A percentile compares a stretch with the other conserved stretches of the same genome.
These are phyloP conservation scores for Cyclostephanos invisitatus DNA, from an alignment of 108 stramenopile species.

Conservation along the genomic window DNA sequence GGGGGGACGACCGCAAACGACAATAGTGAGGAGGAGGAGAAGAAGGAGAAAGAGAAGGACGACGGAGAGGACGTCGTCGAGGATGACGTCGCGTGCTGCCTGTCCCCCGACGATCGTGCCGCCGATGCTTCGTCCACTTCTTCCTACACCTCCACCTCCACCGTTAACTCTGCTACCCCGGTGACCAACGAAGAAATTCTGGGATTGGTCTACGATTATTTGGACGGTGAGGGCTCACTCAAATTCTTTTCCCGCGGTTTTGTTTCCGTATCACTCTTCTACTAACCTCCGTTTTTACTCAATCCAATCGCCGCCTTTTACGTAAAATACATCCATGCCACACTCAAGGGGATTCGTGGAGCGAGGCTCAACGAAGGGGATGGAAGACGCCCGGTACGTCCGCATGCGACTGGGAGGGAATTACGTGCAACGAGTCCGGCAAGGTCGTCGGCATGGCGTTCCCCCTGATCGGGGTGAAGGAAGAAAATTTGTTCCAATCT, in stretches of 20 bases:
- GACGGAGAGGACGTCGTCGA: background rate
- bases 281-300: background rate
- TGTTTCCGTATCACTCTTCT: background rate
- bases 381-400: conserved; percentile 3
- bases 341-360: conserved; percentile 8
- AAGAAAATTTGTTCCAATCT: background rate
- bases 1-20: background rate
- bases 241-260: background rate
- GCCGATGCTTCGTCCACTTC: background rate
- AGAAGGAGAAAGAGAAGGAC: background rate
- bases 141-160: background rate
- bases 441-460: conserved; percentile 21
- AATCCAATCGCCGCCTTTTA: background rate
- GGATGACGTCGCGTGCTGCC: no score
- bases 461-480: background rate
- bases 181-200: conserved; percentile 55
- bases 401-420: conserved; percentile 55
- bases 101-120: background rate
- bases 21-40: background rate
- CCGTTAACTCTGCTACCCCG: background rate
- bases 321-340: no score
- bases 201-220: conserved; percentile 58
- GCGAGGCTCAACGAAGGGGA: conserved; percentile 1
- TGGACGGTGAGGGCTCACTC: conserved; percentile 31
- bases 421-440: conserved; percentile 49